Percentiles rank a stretch among this genome's conserved stretches.
phyloP scores from a whole-genome alignment of 2,329 filamentous ascomycete species.

The Gremmenia infestans region DNA sequence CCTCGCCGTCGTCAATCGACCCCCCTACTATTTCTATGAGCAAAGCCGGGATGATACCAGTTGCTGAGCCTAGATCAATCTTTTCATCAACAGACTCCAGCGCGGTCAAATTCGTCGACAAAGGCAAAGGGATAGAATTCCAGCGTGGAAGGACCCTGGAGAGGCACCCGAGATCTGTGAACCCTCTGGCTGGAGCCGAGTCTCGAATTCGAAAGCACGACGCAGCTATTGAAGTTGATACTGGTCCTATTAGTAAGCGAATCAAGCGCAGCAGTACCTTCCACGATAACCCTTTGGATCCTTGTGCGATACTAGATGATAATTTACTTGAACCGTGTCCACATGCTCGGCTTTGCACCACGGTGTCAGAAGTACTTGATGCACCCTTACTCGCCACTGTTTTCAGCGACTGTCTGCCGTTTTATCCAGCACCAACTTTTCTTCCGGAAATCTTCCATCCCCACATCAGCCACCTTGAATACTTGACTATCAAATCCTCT shows the following conservation, averaged over 20 bases:
- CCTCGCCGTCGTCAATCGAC: no score
- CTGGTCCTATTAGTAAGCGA: conserved; percentile 18
- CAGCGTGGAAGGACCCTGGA: conserved; percentile 23
- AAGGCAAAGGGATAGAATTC: conserved; percentile 13
- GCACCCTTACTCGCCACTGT: conserved; percentile 7
- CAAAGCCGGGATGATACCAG: neutral
- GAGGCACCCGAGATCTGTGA: conserved; percentile 14
- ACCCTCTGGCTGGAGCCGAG: conserved; percentile 26
- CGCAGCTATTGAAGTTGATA: conserved; percentile 25
- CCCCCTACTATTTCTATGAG: neutral
- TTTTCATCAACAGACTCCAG: neutral
- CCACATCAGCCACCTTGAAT: conserved; percentile 10
- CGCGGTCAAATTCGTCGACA: conserved; percentile 1
- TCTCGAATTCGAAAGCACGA: conserved; percentile 19
- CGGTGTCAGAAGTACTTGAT: conserved; percentile 24
- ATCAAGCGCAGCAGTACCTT: conserved; percentile 27
- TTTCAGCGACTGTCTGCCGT: conserved; percentile 11
- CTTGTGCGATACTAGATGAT: conserved; percentile 27
- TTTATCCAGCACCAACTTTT: conserved; percentile 12
- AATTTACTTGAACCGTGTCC: conserved; percentile 28
- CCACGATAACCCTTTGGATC: conserved; percentile 26
- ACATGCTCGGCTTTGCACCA: conserved; percentile 17
- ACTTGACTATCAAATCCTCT: conserved; percentile 13
- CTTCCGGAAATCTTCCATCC: conserved; percentile 2
- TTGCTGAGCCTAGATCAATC: neutral